These are phyloP conservation scores for Erysimum cheiranthoides DNA, from an alignment of 345 rosid species.

Conservation along the genomic window DNA sequence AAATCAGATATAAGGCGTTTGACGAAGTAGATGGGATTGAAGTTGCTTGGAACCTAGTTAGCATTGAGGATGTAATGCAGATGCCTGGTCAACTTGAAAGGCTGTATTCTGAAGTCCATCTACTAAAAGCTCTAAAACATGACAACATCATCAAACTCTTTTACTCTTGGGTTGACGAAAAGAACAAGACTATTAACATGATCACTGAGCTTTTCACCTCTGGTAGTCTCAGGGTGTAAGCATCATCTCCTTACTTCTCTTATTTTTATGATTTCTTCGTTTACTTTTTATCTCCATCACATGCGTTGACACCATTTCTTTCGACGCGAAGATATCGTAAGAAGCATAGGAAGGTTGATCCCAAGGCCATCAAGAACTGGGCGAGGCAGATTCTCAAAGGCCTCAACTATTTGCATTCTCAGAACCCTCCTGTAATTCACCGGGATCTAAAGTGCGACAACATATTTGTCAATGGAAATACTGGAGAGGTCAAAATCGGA, in stretches of 20 bases:
- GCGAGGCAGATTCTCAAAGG: constrained; percentile 82
- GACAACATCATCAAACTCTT: constrained; percentile 78
- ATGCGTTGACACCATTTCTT: constrained; percentile 7
- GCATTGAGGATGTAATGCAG: constrained; percentile 78
- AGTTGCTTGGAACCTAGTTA: constrained; percentile 92
- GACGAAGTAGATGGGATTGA: constrained; percentile 89
- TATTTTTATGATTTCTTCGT: background rate
- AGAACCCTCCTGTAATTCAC: constrained; percentile 74
- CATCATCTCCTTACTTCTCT: constrained; percentile 30
- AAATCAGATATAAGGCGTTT: constrained; percentile 76
- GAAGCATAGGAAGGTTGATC: constrained; percentile 74
- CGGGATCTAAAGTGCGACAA: constrained; percentile 93
- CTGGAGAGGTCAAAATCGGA: constrained; percentile 85
- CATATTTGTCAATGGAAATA: constrained; percentile 82
- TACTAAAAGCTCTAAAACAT: constrained; percentile 78
- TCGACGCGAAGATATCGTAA: constrained; percentile 58
- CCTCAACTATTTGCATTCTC: constrained; percentile 68
- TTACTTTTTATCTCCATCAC: background rate
- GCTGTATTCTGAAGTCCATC: constrained; percentile 84
- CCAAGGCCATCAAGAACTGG: constrained; percentile 87
- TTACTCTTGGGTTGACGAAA: constrained; percentile 89
- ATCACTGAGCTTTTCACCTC: constrained; percentile 96
- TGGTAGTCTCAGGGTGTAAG: constrained; percentile 86
- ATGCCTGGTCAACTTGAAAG: constrained; percentile 76
- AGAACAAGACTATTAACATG: constrained; percentile 84